These are phyloP conservation scores for Blastobotrys proliferans DNA, from an alignment of 1,139 yeast species.

Conservation along the genomic window DNA sequence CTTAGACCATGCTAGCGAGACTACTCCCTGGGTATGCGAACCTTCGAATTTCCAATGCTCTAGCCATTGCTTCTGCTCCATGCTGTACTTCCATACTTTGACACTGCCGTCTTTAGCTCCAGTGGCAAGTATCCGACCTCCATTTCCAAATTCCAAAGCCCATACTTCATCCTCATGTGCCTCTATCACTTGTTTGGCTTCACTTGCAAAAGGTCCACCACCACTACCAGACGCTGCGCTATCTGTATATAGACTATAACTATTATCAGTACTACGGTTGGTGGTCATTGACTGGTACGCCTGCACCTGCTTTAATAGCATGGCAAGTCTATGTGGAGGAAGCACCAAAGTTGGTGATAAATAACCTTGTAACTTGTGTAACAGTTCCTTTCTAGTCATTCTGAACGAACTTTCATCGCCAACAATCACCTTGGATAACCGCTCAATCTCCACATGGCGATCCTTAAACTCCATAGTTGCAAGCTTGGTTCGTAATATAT, in stretches of 20 bases:
- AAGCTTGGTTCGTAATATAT: slow-evolving; percentile 41
- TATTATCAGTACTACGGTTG: slow-evolving; percentile 38
- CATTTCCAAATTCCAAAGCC: slow-evolving; percentile 74
- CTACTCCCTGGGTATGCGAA: slow-evolving; percentile 56
- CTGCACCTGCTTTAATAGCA: slow-evolving; percentile 47
- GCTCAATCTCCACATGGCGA: background rate
- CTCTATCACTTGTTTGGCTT: slow-evolving; percentile 33
- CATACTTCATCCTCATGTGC: slow-evolving; percentile 68
- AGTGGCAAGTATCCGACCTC: slow-evolving; percentile 70
- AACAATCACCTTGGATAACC: slow-evolving; percentile 1
- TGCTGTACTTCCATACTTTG: slow-evolving; percentile 47
- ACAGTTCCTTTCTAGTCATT: slow-evolving; percentile 39
- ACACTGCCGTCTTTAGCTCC: slow-evolving; percentile 69
- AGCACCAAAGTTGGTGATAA: slow-evolving; percentile 51
- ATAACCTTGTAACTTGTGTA: slow-evolving; percentile 43
- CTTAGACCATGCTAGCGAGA: slow-evolving; percentile 71
- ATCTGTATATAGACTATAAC: background rate
- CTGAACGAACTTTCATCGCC: background rate
- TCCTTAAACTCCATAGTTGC: slow-evolving; percentile 15
- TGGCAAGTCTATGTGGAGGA: slow-evolving; percentile 49
- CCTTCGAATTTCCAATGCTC: slow-evolving; percentile 41
- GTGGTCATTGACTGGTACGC: slow-evolving; percentile 31
- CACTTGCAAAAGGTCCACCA: too few relatives aligned
- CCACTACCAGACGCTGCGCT: too few relatives aligned
- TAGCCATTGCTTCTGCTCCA: slow-evolving; percentile 51